phyloP scores from a whole-genome alignment of 495 filamentous ascomycete genomes.

The Ramalina peruviana region DNA sequence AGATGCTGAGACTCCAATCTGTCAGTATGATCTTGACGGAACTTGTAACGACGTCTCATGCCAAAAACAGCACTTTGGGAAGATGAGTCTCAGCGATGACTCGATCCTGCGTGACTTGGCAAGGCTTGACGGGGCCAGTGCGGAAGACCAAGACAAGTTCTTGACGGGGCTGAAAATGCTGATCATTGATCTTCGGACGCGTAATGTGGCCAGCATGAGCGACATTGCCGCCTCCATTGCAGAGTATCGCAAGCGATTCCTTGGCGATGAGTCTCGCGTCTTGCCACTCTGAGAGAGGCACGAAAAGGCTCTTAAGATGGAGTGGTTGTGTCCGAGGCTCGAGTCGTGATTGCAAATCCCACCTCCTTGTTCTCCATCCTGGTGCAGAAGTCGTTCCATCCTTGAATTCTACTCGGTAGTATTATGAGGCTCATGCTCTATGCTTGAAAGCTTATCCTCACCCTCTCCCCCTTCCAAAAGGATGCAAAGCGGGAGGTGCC shows the following conservation, averaged over 20 bases:
- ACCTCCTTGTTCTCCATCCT: too few species aligned
- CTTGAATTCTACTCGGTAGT: too few species aligned
- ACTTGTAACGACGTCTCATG: conserved; percentile 62
- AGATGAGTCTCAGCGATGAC: conserved; percentile 64
- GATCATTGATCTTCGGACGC: conserved; percentile 58
- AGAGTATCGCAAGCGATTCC: conserved; percentile 60
- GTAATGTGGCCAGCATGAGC: conserved; percentile 66
- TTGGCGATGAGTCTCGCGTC: conserved; percentile 34
- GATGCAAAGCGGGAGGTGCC: too few species aligned
- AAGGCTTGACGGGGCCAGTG: conserved; percentile 52
- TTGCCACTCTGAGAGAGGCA: conserved; percentile 17
- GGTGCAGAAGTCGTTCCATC: too few species aligned
- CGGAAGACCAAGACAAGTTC: conserved; percentile 58
- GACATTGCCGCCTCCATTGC: conserved; percentile 70
- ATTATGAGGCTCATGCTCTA: too few species aligned
- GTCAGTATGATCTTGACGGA: conserved; percentile 59
- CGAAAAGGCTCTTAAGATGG: neutral
- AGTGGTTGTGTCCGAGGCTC: too few species aligned
- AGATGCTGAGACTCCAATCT: conserved; percentile 56
- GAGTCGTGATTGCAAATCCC: too few species aligned
- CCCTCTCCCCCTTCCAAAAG: too few species aligned
- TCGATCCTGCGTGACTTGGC: conserved; percentile 75
- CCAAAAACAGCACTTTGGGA: conserved; percentile 65
- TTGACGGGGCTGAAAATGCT: conserved; percentile 60
- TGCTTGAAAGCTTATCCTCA: too few species aligned